Evolutionary conservation across 1,139 yeast species (phyloP), one percentile per base, ranked within the genome.

Genomic region (Blastobotrys petasosporus): DNA sequence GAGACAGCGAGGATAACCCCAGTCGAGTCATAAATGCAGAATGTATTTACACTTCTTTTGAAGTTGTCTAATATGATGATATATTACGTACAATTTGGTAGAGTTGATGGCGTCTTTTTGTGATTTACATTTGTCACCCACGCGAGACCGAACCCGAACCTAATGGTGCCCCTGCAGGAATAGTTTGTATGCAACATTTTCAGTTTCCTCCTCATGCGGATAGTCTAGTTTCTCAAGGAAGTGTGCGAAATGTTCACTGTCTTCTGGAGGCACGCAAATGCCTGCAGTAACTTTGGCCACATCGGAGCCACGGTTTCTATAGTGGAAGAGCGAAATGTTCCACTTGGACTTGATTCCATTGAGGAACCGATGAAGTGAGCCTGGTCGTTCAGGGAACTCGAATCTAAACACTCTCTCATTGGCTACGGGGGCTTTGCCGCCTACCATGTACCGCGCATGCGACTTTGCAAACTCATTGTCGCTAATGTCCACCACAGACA

Each of bases 301-400:
- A 64, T 92, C 98, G 47, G 92, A 84, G 30, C 99, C 99, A 58
- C 88, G 94, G 68, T 92, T 90, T 73, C 99, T 80, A 68, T 92
- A 92, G 65, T 92, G 96, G 79, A 92, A 92, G 57, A 92, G 70
- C 2, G 97, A 84, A 50, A 94, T 79, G 62, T 90, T 92, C 97
- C 97, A 92, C 49, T 82, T 80, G 32, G 76, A 74, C 59, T 82
- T 79, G 60, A 92, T 68, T 13, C 83, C 76, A 39, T 75, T 76
- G 58, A 92, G 74, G 67, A 92, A 92, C 50, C 77, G 82, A 44
- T 83, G 78, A 58, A 92, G 73, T 0, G 98, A 97, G 37, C 96
- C 95, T 1, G 97, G 97, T 59, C 94, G 81, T 64, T 92, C 99
- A 10, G 99, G 99, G 72, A 92, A 94, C 66, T 88, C 97, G 60